Evolutionary conservation across 148 eudicot species (phyloP).

Genomic region (Rhododendron vialii): DNA sequence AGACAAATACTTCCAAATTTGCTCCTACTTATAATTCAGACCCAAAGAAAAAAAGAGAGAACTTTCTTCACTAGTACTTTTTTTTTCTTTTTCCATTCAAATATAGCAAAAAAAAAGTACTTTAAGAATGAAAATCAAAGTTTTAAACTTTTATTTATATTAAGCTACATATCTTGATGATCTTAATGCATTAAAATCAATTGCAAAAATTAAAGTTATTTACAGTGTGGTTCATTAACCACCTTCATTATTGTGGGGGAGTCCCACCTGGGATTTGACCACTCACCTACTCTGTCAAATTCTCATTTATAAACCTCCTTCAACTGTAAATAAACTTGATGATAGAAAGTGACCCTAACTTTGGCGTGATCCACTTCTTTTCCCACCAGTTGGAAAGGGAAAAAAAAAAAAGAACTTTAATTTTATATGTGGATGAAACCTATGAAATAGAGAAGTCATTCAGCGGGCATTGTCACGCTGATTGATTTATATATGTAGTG

Average conservation of each 20-base stretch:
- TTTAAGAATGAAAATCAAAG: too few species aligned
- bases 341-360: not conserved
- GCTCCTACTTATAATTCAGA: not conserved
- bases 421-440: too few species aligned
- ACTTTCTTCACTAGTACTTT: not conserved
- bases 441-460: too few species aligned
- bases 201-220: not conserved
- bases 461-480: not conserved
- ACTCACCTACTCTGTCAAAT: not conserved
- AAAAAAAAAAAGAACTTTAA: not conserved
- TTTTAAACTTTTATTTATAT: too few species aligned
- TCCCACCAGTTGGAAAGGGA: not conserved
- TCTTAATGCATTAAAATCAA: not conserved
- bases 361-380: not conserved
- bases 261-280: slow-evolving; percentile 6
- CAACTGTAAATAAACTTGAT: slow-evolving; percentile 10
- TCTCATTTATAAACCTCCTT: not conserved
- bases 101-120: not conserved
- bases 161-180: not conserved
- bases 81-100: not conserved
- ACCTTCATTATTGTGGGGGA: not conserved
- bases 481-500: too few species aligned
- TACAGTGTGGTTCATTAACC: not conserved
- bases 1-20: not conserved
- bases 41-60: not conserved